Percentiles rank a stretch among this genome's conserved stretches.
These are phyloP conservation scores for Lipomyces oligophaga DNA, from an alignment of 805 yeast species.

Conservation along the genomic window DNA sequence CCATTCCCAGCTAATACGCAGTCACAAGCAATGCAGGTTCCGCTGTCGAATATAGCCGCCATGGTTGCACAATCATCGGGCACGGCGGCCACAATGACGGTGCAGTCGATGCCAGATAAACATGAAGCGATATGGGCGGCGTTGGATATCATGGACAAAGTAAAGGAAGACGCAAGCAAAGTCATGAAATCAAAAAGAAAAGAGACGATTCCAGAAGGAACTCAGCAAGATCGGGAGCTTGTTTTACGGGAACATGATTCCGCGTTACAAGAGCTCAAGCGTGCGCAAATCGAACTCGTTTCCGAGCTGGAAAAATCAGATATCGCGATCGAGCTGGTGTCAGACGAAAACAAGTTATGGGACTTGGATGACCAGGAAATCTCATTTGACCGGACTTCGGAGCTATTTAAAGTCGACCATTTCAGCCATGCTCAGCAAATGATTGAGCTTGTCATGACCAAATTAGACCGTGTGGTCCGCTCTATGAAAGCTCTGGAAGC, in stretches of 20 bases:
- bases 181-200: too few relatives aligned
- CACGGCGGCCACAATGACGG: constrained; percentile 5
- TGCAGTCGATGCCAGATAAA: constrained; percentile 40
- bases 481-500: constrained; percentile 38
- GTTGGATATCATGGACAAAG: constrained; percentile 79
- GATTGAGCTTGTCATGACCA: constrained; percentile 48
- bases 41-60: constrained; percentile 11
- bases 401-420: constrained; percentile 47
- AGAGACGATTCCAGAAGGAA: too few relatives aligned
- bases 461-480: constrained; percentile 52
- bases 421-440: constrained; percentile 51
- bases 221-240: constrained; percentile 36
- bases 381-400: constrained; percentile 21
- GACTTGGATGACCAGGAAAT: constrained; percentile 21
- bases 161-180: constrained; percentile 52
- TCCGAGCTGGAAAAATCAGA: constrained; percentile 40
- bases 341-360: constrained; percentile 31
- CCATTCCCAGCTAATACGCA: too few relatives aligned
- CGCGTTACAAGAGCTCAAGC: constrained; percentile 52
- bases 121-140: constrained; percentile 85
- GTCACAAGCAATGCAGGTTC: too few relatives aligned
- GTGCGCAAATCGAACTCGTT: constrained; percentile 52
- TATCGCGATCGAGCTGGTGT: constrained; percentile 28
- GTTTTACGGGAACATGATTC: constrained; percentile 44
- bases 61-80: constrained; percentile 14